Conservation (phyloP, 768 basidiomycete species). For the Russula olivacea region DNA sequence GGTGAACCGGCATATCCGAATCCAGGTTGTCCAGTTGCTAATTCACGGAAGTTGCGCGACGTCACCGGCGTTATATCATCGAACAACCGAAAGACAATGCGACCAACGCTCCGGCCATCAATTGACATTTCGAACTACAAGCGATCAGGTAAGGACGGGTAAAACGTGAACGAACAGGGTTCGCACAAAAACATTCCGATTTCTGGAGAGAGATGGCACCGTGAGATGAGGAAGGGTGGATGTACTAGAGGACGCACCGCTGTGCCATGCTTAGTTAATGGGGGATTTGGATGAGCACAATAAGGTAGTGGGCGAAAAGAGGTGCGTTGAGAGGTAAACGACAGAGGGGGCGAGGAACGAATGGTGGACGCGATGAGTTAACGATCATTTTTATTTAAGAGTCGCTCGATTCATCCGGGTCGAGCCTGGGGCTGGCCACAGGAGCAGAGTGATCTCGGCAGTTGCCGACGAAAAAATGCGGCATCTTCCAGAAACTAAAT, state of each 20-base stretch:
- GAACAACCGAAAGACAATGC: slow-evolving; percentile 52
- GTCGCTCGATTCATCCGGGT: neutral
- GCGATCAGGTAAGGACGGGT: neutral
- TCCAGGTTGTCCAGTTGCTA: slow-evolving; percentile 46
- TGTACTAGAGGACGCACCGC: neutral
- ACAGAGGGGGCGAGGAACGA: slow-evolving; percentile 8
- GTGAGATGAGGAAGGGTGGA: neutral
- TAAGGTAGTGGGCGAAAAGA: neutral
- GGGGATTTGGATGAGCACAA: neutral
- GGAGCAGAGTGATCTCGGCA: slow-evolving; percentile 10
- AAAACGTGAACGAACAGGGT: neutral
- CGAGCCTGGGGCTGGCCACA: neutral
- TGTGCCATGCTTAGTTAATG: slow-evolving; percentile 2
- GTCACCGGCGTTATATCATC: slow-evolving; percentile 45
- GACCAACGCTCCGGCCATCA: slow-evolving; percentile 30
- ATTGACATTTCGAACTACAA: slow-evolving; percentile 34
- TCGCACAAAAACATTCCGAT: slow-evolving; percentile 19
- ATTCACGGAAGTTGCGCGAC: slow-evolving; percentile 50
- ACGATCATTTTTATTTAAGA: slow-evolving; percentile 13
- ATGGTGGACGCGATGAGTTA: slow-evolving; percentile 13
- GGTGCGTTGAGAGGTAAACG: neutral
- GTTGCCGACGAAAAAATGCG: slow-evolving; percentile 3
- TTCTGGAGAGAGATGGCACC: neutral
- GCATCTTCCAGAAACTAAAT: slow-evolving; percentile 7
- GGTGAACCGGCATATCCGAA: slow-evolving; percentile 43